Base-by-base conservation (phyloP, 1,284 basidiomycete genomes). In the Tetrapyrgos nigripes region DNA sequence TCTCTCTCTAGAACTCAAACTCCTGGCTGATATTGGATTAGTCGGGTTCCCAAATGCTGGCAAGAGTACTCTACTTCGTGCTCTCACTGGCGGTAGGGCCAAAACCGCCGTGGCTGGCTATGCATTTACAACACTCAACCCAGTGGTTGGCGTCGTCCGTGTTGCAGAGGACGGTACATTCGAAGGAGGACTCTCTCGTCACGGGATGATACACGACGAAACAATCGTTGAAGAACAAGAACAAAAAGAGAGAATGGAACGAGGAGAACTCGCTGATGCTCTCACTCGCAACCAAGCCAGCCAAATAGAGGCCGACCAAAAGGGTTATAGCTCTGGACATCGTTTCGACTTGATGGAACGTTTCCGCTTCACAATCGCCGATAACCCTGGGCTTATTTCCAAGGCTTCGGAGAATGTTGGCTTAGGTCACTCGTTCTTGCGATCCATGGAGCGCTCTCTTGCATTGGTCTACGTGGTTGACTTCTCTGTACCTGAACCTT, bases 21-120 rank as follows among this genome's bases (percentile, higher is more conserved):
- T 96, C 5, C 82, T 97, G 1, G 95, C 96, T 1, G 97, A 99
- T 72, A 84, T 99, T 23, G 97, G 96, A 0, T 79, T 99, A 11
- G 96, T 99, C 3, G 97, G 97, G 0, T 88, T 98, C 75, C 97
- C 97, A 1, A 99, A 99, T 67, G 95, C 94, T 0, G 91, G 92
- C 27, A 93, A 94, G 75, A 92, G 91, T 70, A 99, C 97, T 0
- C 79, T 99, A 19, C 79, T 99, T 3, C 89, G 94, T 13, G 93
- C 95, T 0, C 78, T 99, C 19, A 98, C 96, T 0, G 93, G 92
- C 4, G 89, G 90, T 1, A 78, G 90, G 17, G 91, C 92, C 11
- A 89, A 88, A 67, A 94, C 93, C 2, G 91, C 94, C 68, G 91
- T 98, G 4, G 97, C 96, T 0, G 84, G 88, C 6, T 98, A 97